These are phyloP conservation scores for Candida ulmi DNA, from an alignment of 805 yeast genomes.

Conservation along the genomic window DNA sequence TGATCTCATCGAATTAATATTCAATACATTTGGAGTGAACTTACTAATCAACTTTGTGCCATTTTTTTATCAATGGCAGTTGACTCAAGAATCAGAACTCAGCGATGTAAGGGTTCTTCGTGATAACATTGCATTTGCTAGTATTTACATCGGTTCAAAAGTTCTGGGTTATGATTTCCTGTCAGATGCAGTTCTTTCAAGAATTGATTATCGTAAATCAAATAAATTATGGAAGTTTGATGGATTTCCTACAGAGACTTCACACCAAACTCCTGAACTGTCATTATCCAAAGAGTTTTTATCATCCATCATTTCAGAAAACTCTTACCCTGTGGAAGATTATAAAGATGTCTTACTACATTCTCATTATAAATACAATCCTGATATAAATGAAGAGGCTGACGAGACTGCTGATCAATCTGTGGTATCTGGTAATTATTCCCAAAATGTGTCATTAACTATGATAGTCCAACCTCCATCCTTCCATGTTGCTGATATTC, in stretches of 20 bases:
- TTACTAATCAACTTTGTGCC: constrained; percentile 40
- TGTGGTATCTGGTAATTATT: constrained; percentile 8
- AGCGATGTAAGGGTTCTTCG: constrained; percentile 2
- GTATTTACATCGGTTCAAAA: constrained; percentile 11
- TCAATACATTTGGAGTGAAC: constrained; percentile 39
- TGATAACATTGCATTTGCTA: constrained; percentile 18
- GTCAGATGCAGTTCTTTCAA: constrained; percentile 8
- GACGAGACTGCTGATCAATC: constrained; percentile 11
- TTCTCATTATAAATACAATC: constrained; percentile 19
- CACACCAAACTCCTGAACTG: constrained; percentile 5
- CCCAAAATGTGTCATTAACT: constrained; percentile 15
- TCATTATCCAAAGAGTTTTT: constrained; percentile 9
- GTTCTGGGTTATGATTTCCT: constrained; percentile 7
- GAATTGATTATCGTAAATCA: constrained; percentile 18
- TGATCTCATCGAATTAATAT: constrained; percentile 16
- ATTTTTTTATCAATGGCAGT: constrained; percentile 40
- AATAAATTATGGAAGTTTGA: constrained; percentile 13
- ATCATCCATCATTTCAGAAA: constrained; percentile 1
- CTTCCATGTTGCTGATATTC: constrained; percentile 8
- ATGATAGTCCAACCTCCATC: constrained; percentile 12
- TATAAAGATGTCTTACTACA: constrained; percentile 15
- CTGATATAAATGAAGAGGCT: not conserved
- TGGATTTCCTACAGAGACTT: constrained; percentile 9
- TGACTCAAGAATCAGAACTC: constrained; percentile 6
- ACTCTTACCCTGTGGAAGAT: constrained; percentile 1